Conservation (phyloP, 2,329 filamentous ascomycete genomes). For the Fusarium torreyae region DNA sequence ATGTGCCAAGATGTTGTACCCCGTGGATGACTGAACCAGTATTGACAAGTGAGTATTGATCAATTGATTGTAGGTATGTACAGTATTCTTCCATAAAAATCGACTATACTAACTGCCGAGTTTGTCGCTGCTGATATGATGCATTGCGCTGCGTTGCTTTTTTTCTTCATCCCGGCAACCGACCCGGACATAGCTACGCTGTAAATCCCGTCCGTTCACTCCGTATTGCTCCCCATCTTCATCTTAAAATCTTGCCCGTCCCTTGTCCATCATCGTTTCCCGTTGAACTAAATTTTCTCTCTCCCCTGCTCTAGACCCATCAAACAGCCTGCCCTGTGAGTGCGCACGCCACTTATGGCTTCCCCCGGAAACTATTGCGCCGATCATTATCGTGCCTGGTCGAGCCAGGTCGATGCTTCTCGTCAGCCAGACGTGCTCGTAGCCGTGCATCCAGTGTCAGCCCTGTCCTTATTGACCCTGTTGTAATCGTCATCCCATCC, state of each 20-base stretch:
- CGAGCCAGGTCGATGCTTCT: conserved; percentile 45
- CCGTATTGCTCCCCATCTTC: conserved; percentile 37
- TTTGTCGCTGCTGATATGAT: conserved; percentile 15
- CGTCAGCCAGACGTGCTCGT: conserved; percentile 43
- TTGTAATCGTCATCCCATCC: conserved; percentile 34
- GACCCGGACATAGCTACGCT: conserved; percentile 23
- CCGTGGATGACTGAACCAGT: conserved; percentile 5
- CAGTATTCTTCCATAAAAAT: conserved; percentile 6
- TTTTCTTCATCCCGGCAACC: conserved; percentile 33
- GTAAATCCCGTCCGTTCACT: conserved; percentile 27
- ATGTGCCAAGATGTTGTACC: conserved; percentile 9
- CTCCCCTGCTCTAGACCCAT: conserved; percentile 39
- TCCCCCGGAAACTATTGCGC: conserved; percentile 48
- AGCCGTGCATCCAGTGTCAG: conserved; percentile 51
- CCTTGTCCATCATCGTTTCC: conserved; percentile 34
- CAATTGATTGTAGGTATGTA: conserved; percentile 7
- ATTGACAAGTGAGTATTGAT: conserved; percentile 34
- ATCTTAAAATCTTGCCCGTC: conserved; percentile 37
- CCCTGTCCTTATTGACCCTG: conserved; percentile 46
- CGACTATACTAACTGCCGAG: conserved; percentile 19
- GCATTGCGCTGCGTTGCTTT: conserved; percentile 26
- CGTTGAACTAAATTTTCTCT: conserved; percentile 22
- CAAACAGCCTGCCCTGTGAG: conserved; percentile 32
- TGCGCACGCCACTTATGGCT: conserved; percentile 46
- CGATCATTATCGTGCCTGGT: conserved; percentile 50